Conservation (phyloP, 768 basidiomycete genomes). For the Rubroboletus pulcherrimus region DNA sequence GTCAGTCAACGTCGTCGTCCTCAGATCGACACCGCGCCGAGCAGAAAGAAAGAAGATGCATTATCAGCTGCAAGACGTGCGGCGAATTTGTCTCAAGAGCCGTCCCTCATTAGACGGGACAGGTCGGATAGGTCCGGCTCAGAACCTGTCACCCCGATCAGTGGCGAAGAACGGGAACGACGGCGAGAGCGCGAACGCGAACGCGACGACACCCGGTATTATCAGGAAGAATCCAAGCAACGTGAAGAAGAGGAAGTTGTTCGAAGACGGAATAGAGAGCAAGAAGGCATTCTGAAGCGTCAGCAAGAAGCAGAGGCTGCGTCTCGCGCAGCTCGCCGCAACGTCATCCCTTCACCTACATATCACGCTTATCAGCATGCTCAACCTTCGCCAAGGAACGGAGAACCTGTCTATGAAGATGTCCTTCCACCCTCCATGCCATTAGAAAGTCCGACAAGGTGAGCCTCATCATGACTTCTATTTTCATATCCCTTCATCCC, state of each 20-base stretch:
- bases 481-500: slow-evolving; percentile 31
- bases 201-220: slow-evolving; percentile 32
- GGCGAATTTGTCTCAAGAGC: slow-evolving; percentile 21
- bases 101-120: slow-evolving; percentile 23
- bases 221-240: slow-evolving; percentile 43
- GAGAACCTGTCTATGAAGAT: slow-evolving; percentile 30
- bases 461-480: slow-evolving; percentile 41
- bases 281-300: slow-evolving; percentile 53
- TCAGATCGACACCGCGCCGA: slow-evolving; percentile 26
- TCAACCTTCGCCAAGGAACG: slow-evolving; percentile 29
- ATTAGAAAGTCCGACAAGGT: slow-evolving; percentile 60
- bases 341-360: slow-evolving; percentile 26
- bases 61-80: slow-evolving; percentile 25
- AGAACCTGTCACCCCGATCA: slow-evolving; percentile 27
- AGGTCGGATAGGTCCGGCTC: slow-evolving; percentile 22
- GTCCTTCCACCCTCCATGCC: slow-evolving; percentile 46
- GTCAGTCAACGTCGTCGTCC: slow-evolving; percentile 22
- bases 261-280: slow-evolving; percentile 46
- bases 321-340: slow-evolving; percentile 42
- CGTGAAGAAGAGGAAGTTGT: slow-evolving; percentile 47
- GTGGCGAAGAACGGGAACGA: slow-evolving; percentile 24
- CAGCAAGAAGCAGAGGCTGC: slow-evolving; percentile 59
- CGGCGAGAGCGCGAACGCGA: slow-evolving; percentile 23
- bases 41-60: slow-evolving; percentile 32
- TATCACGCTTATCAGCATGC: slow-evolving; percentile 33